These are phyloP conservation scores for Wallacemonas rigidus DNA, from an alignment of 208 protist genomes.

Conservation along the genomic window DNA sequence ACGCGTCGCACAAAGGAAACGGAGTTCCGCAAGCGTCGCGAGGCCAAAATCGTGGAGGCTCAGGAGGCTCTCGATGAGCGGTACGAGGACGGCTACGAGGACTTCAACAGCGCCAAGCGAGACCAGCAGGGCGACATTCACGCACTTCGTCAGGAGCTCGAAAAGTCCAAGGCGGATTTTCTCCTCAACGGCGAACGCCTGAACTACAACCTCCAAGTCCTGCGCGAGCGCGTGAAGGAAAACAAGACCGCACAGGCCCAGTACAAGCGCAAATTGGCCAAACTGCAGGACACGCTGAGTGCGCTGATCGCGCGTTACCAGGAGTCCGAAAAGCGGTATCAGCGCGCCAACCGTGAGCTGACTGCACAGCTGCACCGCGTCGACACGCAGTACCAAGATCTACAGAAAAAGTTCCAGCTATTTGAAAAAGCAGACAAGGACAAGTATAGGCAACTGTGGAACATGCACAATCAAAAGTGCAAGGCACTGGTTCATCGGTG, in stretches of 20 bases:
- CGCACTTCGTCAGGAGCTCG: conserved; percentile 91
- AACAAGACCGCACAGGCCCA: conserved; percentile 93
- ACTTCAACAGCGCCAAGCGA: conserved; percentile 82
- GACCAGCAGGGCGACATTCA: conserved; percentile 90
- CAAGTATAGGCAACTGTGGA: conserved; percentile 94
- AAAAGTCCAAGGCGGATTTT: conserved; percentile 95
- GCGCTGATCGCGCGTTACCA: conserved; percentile 90
- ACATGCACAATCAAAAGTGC: conserved; percentile 94
- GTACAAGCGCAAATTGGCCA: conserved; percentile 92
- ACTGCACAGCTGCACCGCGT: conserved; percentile 94
- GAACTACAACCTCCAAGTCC: conserved; percentile 96
- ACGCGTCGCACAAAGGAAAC: conserved; percentile 87
- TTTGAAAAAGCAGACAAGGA: conserved; percentile 93
- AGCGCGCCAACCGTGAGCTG: conserved; percentile 93
- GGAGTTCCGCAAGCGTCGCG: conserved; percentile 80
- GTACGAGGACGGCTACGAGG: conserved; percentile 78
- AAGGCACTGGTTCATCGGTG: conserved; percentile 85
- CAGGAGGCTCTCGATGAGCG: conserved; percentile 77
- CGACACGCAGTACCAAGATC: conserved; percentile 94
- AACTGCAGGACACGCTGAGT: conserved; percentile 89
- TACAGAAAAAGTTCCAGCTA: conserved; percentile 94
- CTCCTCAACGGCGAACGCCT: conserved; percentile 96
- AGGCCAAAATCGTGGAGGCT: conserved; percentile 84
- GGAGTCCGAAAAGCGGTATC: conserved; percentile 90
- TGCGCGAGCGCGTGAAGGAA: conserved; percentile 94